phyloP scores from a whole-genome alignment of 202 grass and related monocot species.

The Schoenoplectus tabernaemontani region DNA sequence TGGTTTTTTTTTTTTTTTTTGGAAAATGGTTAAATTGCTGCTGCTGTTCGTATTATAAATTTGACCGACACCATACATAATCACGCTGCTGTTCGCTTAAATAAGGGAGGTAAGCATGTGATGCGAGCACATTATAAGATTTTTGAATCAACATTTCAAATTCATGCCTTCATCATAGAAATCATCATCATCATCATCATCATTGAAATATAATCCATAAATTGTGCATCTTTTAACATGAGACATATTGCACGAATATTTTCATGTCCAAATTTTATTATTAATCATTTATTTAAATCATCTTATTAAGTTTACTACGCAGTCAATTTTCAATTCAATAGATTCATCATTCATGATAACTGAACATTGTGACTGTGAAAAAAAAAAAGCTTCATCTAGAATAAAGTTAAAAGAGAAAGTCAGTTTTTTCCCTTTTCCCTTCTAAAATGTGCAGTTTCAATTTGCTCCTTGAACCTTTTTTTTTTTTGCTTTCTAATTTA shows the following conservation, averaged over 20 bases:
- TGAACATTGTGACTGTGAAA: not conserved
- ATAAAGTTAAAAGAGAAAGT: not conserved
- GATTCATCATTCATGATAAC: not conserved
- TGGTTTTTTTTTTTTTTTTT: too few relatives aligned
- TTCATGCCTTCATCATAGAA: not conserved
- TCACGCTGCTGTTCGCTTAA: not conserved
- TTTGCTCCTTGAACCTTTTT: not conserved
- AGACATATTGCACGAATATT: not conserved
- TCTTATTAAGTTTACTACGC: not conserved
- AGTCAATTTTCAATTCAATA: not conserved
- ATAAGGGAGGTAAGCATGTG: not conserved
- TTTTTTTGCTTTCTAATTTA: not conserved
- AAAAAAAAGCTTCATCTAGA: not conserved
- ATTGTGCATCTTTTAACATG: not conserved
- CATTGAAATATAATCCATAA: not conserved
- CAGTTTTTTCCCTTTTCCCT: not conserved
- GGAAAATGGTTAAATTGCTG: not conserved
- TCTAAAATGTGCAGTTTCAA: not conserved
- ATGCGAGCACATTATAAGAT: constrained; percentile 1
- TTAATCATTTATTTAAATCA: not conserved
- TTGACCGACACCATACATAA: not conserved
- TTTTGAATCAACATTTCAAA: not conserved
- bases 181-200: not conserved
- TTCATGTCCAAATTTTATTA: not conserved
- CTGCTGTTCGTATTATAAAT: not conserved